phyloP scores from a whole-genome alignment of 2,329 filamentous ascomycete species.

The Diaporthe eres region DNA sequence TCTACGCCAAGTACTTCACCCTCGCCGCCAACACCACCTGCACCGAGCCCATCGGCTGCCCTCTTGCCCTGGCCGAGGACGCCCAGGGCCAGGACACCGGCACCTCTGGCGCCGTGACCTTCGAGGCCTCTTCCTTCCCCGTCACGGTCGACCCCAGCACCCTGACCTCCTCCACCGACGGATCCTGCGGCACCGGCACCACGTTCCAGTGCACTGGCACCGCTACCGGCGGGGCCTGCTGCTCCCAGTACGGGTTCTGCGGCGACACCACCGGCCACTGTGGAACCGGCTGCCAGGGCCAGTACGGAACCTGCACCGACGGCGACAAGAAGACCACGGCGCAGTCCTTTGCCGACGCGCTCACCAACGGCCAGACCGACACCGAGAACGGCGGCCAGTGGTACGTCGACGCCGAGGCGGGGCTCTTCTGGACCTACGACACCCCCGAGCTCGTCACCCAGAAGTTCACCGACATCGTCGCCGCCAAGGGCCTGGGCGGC shows the following conservation, averaged over 20 bases:
- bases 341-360: slow-evolving; percentile 58
- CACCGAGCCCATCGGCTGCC: slow-evolving; percentile 64
- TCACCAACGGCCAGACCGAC: slow-evolving; percentile 57
- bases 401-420: slow-evolving; percentile 62
- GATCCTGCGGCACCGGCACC: slow-evolving; percentile 44
- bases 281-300: slow-evolving; percentile 44
- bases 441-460: slow-evolving; percentile 60
- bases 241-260: slow-evolving; percentile 39
- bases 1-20: slow-evolving; percentile 76
- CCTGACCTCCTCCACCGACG: slow-evolving; percentile 43
- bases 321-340: slow-evolving; percentile 36
- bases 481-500: slow-evolving; percentile 59
- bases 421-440: slow-evolving; percentile 70
- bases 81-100: slow-evolving; percentile 69
- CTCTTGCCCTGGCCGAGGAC: slow-evolving; percentile 70
- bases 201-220: slow-evolving; percentile 39
- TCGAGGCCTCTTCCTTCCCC: slow-evolving; percentile 52
- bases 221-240: slow-evolving; percentile 39
- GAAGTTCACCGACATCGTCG: slow-evolving; percentile 63
- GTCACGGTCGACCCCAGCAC: slow-evolving; percentile 22
- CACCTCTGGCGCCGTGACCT: slow-evolving; percentile 64
- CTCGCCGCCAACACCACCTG: slow-evolving; percentile 60
- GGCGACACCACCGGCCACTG: slow-evolving; percentile 44
- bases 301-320: slow-evolving; percentile 43
- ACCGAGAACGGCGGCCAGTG: slow-evolving; percentile 67